Evolutionary conservation across 352 stramenopile genomes (phyloP).

Genomic region (Pythium apleroticum): DNA sequence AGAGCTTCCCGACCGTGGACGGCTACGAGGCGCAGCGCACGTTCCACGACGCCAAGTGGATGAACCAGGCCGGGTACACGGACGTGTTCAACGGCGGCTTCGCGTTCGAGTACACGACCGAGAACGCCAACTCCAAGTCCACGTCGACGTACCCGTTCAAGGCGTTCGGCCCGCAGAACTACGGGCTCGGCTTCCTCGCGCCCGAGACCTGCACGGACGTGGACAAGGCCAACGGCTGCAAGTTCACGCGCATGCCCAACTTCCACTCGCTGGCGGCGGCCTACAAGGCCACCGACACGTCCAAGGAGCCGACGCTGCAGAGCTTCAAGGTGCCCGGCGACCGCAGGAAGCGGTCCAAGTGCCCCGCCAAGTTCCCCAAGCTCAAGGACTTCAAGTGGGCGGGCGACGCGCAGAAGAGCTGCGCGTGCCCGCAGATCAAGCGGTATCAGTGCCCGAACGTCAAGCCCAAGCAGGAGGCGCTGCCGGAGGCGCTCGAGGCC

Average conservation of each 20-base stretch:
- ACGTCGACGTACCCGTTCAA: conserved; percentile 65
- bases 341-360: conserved; percentile 21
- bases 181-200: conserved; percentile 73
- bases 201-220: conserved; percentile 65
- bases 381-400: conserved; percentile 34
- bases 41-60: conserved; percentile 66
- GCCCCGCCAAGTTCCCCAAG: conserved; percentile 24
- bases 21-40: conserved; percentile 75
- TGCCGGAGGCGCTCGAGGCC: neutral
- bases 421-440: conserved; percentile 29
- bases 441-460: conserved; percentile 42
- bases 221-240: conserved; percentile 34
- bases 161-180: conserved; percentile 64
- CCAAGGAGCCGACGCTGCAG: conserved; percentile 34
- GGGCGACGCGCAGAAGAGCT: conserved; percentile 12
- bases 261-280: conserved; percentile 53
- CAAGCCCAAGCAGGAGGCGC: neutral
- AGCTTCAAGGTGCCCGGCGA: conserved; percentile 24
- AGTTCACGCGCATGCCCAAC: conserved; percentile 62
- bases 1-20: conserved; percentile 48
- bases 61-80: conserved; percentile 49
- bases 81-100: conserved; percentile 68
- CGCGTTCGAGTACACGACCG: conserved; percentile 80
- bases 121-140: conserved; percentile 67
- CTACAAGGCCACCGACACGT: conserved; percentile 32